Evolutionary conservation across 1,284 basidiomycete species (phyloP).

Genomic region (Bjerkandera adusta): DNA sequence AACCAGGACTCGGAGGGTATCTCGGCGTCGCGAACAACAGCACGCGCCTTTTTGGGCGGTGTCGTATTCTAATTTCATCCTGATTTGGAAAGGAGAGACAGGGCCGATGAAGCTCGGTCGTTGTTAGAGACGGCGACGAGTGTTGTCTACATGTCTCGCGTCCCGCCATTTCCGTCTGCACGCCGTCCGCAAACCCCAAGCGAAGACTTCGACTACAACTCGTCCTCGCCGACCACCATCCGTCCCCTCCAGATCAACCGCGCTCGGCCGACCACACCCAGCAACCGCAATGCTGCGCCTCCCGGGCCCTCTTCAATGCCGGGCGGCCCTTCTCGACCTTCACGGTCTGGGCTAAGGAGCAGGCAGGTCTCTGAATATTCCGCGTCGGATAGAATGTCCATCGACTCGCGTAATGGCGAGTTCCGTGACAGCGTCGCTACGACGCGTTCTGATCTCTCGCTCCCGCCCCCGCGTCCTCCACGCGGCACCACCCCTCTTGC

Average conservation of each 20-base stretch:
- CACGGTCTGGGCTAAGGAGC: conserved; percentile 33
- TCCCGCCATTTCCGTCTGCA: conserved; percentile 44
- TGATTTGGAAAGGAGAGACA: too few relatives aligned
- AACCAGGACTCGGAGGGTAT: too few relatives aligned
- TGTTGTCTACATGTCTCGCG: conserved; percentile 46
- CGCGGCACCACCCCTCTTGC: conserved; percentile 23
- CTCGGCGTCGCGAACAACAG: too few relatives aligned
- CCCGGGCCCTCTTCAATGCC: conserved; percentile 18
- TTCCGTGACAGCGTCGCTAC: conserved; percentile 27
- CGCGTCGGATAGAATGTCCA: conserved; percentile 27
- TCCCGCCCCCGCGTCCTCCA: conserved; percentile 16
- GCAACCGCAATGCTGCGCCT: conserved; percentile 19
- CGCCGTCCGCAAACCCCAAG: conserved; percentile 25
- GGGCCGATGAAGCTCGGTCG: neutral
- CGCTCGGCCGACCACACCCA: conserved; percentile 33
- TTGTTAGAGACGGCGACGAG: conserved; percentile 5
- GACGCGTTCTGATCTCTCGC: conserved; percentile 22
- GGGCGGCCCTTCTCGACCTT: conserved; percentile 32
- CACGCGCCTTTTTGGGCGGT: neutral
- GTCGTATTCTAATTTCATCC: too few relatives aligned
- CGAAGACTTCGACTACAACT: conserved; percentile 20
- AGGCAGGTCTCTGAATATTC: conserved; percentile 31
- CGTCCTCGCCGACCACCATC: conserved; percentile 29
- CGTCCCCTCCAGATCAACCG: conserved; percentile 54
- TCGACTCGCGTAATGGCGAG: conserved; percentile 26